Evolutionary conservation across 2,329 filamentous ascomycete species (phyloP).

Genomic region (Trichocomaceae sp.): DNA sequence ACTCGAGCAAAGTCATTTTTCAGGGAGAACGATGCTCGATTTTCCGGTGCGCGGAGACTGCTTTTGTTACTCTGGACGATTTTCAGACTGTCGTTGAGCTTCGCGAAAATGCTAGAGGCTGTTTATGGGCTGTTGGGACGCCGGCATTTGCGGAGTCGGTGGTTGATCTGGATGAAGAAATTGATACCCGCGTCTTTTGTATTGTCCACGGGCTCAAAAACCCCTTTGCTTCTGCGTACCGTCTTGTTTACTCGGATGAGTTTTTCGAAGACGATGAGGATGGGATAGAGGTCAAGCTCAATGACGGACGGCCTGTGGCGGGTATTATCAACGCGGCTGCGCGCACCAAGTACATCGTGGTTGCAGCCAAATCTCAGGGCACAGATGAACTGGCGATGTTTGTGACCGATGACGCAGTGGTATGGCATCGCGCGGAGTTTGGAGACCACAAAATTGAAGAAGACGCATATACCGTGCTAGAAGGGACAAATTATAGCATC

Average conservation of each 20-base stretch:
- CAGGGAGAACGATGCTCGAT: slow-evolving; percentile 64
- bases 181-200: slow-evolving; percentile 70
- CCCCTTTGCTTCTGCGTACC: slow-evolving; percentile 64
- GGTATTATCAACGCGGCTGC: slow-evolving; percentile 76
- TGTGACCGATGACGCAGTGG: slow-evolving; percentile 73
- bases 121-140: slow-evolving; percentile 79
- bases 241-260: slow-evolving; percentile 72
- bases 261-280: slow-evolving; percentile 61
- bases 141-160: slow-evolving; percentile 52
- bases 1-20: slow-evolving; percentile 80
- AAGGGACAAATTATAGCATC: slow-evolving; percentile 96
- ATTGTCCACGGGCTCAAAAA: slow-evolving; percentile 69
- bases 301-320: slow-evolving; percentile 64
- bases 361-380: slow-evolving; percentile 68
- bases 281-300: slow-evolving; percentile 66
- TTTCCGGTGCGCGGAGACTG: slow-evolving; percentile 56
- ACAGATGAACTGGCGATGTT: slow-evolving; percentile 90
- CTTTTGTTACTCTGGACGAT: slow-evolving; percentile 74
- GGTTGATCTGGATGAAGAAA: slow-evolving; percentile 53
- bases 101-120: slow-evolving; percentile 63
- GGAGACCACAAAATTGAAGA: slow-evolving; percentile 78
- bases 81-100: slow-evolving; percentile 66
- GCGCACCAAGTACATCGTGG: slow-evolving; percentile 81
- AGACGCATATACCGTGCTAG: slow-evolving; percentile 82
- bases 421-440: slow-evolving; percentile 91